Conservation (phyloP, 768 basidiomycete genomes). For the Boletus sp. region DNA sequence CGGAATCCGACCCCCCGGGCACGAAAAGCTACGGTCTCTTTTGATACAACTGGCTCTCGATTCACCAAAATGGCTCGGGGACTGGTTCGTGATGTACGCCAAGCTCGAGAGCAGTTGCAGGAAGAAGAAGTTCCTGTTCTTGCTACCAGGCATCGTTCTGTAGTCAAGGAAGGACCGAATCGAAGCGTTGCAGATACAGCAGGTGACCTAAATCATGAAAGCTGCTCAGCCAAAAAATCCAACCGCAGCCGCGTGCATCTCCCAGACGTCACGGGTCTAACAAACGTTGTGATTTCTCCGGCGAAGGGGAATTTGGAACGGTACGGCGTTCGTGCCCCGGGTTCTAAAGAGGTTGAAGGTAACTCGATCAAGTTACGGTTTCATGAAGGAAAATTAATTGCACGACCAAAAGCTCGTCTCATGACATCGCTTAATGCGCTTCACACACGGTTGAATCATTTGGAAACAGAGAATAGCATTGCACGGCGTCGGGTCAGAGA, state of each 20-base stretch:
- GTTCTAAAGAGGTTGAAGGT: slow-evolving; percentile 66
- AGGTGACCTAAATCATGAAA: slow-evolving; percentile 6
- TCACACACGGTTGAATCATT: slow-evolving; percentile 63
- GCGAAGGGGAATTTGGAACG: slow-evolving; percentile 54
- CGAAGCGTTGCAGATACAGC: slow-evolving; percentile 17
- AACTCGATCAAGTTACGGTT: slow-evolving; percentile 8
- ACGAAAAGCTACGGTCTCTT: slow-evolving; percentile 28
- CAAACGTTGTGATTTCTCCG: slow-evolving; percentile 73
- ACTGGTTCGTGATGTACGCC: slow-evolving; percentile 52
- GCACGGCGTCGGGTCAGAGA: slow-evolving; percentile 82
- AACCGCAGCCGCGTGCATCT: slow-evolving; percentile 50
- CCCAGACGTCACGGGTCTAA: slow-evolving; percentile 83
- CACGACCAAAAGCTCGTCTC: slow-evolving; percentile 48
- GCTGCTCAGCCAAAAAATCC: slow-evolving; percentile 17
- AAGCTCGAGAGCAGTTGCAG: slow-evolving; percentile 31
- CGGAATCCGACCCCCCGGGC: slow-evolving; percentile 34
- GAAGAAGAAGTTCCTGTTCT: slow-evolving; percentile 9
- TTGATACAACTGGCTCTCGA: slow-evolving; percentile 41
- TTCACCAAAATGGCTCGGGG: slow-evolving; percentile 61
- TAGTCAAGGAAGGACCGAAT: slow-evolving; percentile 27
- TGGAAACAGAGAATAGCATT: slow-evolving; percentile 80
- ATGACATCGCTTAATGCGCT: slow-evolving; percentile 58
- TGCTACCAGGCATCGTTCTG: neutral
- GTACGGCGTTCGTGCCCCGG: slow-evolving; percentile 44
- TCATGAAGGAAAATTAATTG: neutral